Evolutionary conservation across 2,329 filamentous ascomycete genomes (phyloP).

Genomic region (Aulographum hederae): DNA sequence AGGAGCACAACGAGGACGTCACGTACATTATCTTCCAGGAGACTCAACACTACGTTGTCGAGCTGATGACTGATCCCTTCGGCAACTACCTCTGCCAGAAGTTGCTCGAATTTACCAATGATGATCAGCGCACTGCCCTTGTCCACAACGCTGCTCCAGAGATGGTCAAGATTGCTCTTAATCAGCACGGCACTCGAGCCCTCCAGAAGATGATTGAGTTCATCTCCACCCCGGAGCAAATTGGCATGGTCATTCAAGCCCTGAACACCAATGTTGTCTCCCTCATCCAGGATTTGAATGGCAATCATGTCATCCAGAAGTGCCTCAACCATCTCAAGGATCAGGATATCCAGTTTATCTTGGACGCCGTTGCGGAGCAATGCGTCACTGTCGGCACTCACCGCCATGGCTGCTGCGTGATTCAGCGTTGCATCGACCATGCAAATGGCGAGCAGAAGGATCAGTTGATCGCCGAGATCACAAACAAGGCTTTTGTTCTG

Average conservation of each 20-base stretch:
- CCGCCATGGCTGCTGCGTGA: constrained; percentile 90
- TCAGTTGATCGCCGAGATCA: constrained; percentile 74
- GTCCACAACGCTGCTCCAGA: constrained; percentile 78
- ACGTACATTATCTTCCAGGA: constrained; percentile 89
- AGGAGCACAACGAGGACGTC: constrained; percentile 68
- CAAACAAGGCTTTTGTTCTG: constrained; percentile 66
- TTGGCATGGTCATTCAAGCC: constrained; percentile 71
- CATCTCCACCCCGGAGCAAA: constrained; percentile 70
- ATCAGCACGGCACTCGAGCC: constrained; percentile 91
- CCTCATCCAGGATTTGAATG: constrained; percentile 91
- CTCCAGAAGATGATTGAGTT: constrained; percentile 99
- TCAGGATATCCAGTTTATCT: constrained; percentile 84
- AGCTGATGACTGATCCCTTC: constrained; percentile 97
- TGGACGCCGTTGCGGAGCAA: constrained; percentile 73
- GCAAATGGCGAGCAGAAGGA: constrained; percentile 78
- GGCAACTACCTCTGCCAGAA: constrained; percentile 99
- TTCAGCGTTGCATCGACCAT: constrained; percentile 96
- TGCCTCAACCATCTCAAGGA: constrained; percentile 86
- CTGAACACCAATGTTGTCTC: constrained; percentile 73
- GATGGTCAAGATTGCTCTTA: constrained; percentile 84
- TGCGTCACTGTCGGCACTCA: constrained; percentile 90
- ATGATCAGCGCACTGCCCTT: constrained; percentile 82
- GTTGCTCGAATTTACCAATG: constrained; percentile 83
- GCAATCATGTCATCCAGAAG: constrained; percentile 98
- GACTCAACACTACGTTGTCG: constrained; percentile 82